Base-by-base conservation (phyloP, 768 basidiomycete genomes). In the Baorangia bicolor region DNA sequence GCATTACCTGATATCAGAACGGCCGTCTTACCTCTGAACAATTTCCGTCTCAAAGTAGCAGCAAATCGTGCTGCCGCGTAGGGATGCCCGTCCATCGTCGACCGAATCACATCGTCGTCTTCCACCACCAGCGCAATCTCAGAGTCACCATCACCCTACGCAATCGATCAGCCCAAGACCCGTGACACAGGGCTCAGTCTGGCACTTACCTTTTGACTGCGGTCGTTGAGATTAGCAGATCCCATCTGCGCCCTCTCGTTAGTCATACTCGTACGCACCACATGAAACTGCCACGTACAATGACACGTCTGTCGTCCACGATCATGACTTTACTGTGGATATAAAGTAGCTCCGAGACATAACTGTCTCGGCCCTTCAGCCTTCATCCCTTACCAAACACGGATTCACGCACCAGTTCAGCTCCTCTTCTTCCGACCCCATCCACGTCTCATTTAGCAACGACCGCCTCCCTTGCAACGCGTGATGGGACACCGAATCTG, bases 51-150 rank as follows among this genome's bases (percentile, higher is more conserved):
- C 42, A 97, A 78, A 0, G 89, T 81, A 2, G 93, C 80, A 0
- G 96, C 95, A 64, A 98, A 93, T 42, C 88, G 86, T 27, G 82
- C 75, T 0, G 85, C 96, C 68, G 77, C 71, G 70, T 87, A 92
- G 27, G 80, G 79, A 59, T 81, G 69, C 2, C 94, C 92, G 62
- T 93, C 77, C 94, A 97, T 96, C 16, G 68, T 79, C 4, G 86
- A 81, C 27, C 80, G 76, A 38, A 99, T 77, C 75, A 83, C 77
- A 47, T 96, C 92, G 0, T 79, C 74, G 64, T 99, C 96, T 71
- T 98, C 95, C 30, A 97, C 87, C 20, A 98, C 85, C 9, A 97
- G 73, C 8, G 90, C 92, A 59, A 98, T 96, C 74, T 98, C 97
- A 1, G 93, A 96, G 71, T 96, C 94, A 33, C 92, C 93, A 60